Evolutionary conservation across 1,139 yeast species (phyloP).

Genomic region (Blastobotrys petasosporus): DNA sequence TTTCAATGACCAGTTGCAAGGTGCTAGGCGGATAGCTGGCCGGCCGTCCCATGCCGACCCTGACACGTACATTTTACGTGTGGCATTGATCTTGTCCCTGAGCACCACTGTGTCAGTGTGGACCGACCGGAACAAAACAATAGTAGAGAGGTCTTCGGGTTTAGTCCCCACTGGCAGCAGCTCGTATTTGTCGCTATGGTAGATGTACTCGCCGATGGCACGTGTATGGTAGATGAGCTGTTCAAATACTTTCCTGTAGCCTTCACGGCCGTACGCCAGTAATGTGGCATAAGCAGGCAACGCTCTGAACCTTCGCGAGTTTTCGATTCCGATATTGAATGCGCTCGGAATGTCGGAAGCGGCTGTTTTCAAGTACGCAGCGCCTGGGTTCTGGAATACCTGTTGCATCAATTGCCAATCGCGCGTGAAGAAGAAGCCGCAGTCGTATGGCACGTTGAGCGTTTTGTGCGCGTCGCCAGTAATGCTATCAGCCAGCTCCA

Average conservation of each 20-base stretch:
- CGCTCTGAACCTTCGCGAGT: constrained; percentile 27
- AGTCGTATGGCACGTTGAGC: constrained; percentile 28
- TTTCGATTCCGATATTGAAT: constrained; percentile 25
- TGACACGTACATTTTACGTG: constrained; percentile 20
- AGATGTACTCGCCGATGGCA: constrained; percentile 19
- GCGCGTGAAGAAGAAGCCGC: constrained; percentile 24
- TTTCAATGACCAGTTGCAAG: constrained; percentile 24
- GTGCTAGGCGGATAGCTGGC: constrained; percentile 26
- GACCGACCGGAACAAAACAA: constrained; percentile 23
- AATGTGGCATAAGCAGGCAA: constrained; percentile 25
- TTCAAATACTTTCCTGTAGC: constrained; percentile 21
- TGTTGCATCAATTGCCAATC: constrained; percentile 14
- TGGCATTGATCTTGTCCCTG: constrained; percentile 17
- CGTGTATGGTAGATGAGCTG: constrained; percentile 20
- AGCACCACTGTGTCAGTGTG: constrained; percentile 13
- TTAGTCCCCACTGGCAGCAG: constrained; percentile 17
- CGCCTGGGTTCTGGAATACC: constrained; percentile 26
- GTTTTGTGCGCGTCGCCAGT: constrained; percentile 29
- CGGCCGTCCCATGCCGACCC: constrained; percentile 22
- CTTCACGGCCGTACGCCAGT: constrained; percentile 23
- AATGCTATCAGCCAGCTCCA: constrained; percentile 28
- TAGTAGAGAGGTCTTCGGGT: constrained; percentile 17
- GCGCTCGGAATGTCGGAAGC: constrained; percentile 16
- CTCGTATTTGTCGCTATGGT: constrained; percentile 15
- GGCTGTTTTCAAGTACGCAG: constrained; percentile 22